Percentiles rank a stretch among this genome's conserved stretches.
phyloP scores from a whole-genome alignment of 2,329 filamentous ascomycete genomes.

The Colletotrichum neosansevieriae region DNA sequence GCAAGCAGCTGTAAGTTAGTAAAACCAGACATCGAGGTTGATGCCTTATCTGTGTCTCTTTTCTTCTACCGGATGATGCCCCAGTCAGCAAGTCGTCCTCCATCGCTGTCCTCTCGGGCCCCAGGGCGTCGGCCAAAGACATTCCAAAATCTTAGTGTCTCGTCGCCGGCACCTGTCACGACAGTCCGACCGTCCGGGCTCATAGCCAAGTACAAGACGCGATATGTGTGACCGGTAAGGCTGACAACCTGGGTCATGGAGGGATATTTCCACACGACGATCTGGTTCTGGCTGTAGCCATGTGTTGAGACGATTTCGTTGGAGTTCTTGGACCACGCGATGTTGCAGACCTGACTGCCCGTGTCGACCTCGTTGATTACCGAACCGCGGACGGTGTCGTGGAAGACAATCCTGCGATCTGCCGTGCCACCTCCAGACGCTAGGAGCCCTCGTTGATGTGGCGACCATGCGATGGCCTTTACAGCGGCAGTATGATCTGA shows the following conservation, averaged over 20 bases:
- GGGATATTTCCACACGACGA: constrained; percentile 99
- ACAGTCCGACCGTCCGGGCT: constrained; percentile 94
- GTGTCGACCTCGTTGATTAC: constrained; percentile 92
- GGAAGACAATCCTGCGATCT: constrained; percentile 96
- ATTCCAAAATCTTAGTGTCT: constrained; percentile 97
- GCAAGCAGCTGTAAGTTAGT: not conserved
- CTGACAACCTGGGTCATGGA: constrained; percentile 97
- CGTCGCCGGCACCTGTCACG: constrained; percentile 95
- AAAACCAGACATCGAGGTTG: too few species aligned
- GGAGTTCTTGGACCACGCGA: constrained; percentile 97
- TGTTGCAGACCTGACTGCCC: constrained; percentile 97
- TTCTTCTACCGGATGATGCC: constrained; percentile 77
- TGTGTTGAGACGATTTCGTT: constrained; percentile 98
- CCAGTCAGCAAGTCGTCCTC: constrained; percentile 79
- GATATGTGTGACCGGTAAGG: constrained; percentile 95
- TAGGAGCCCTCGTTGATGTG: constrained; percentile 93
- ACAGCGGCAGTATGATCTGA: constrained; percentile 95
- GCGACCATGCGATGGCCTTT: constrained; percentile 98
- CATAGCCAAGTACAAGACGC: constrained; percentile 96
- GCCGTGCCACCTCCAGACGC: constrained; percentile 96
- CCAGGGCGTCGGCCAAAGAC: constrained; percentile 88
- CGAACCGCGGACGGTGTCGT: constrained; percentile 89
- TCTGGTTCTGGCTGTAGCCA: constrained; percentile 97
- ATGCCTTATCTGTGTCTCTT: not conserved
- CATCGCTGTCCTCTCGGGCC: constrained; percentile 75